Evolutionary conservation across 2,329 filamentous ascomycete species (phyloP).

Genomic region (Lachnellula suecica): DNA sequence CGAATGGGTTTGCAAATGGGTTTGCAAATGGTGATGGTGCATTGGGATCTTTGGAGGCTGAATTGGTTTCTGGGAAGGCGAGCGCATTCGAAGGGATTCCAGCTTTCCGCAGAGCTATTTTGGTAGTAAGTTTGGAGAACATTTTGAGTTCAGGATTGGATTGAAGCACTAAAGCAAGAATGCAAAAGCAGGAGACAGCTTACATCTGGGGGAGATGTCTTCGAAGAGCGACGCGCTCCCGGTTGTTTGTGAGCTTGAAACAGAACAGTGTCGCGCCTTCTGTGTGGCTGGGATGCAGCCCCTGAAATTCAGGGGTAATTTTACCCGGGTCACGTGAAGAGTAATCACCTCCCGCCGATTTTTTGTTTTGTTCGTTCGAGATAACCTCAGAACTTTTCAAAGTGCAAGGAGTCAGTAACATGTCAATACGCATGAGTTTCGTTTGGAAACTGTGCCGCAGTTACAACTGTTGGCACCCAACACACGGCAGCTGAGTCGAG

Average conservation of each 20-base stretch:
- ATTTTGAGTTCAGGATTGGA: conserved; percentile 12
- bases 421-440: no score
- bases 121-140: conserved; percentile 32
- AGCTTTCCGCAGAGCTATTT: conserved; percentile 32
- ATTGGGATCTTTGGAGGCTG: conserved; percentile 16
- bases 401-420: no score
- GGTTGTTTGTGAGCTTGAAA: conserved; percentile 1
- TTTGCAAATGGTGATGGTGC: conserved; percentile 24
- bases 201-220: not conserved
- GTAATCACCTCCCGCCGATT: not conserved
- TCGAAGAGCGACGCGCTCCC: not conserved
- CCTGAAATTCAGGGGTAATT: not conserved
- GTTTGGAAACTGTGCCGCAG: no score
- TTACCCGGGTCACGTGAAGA: not conserved
- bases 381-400: no score
- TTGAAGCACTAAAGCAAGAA: not conserved
- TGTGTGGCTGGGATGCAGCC: not conserved
- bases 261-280: conserved; percentile 7
- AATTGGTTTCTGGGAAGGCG: conserved; percentile 11
- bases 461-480: no score
- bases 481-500: no score
- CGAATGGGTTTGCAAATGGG: conserved; percentile 30
- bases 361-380: no score
- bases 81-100: conserved; percentile 28
- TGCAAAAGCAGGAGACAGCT: not conserved